A percentile compares a stretch with the other conserved stretches of the same genome.
Evolutionary conservation across 2,329 filamentous ascomycete genomes (phyloP).

Genomic region (Neonectria sp.): DNA sequence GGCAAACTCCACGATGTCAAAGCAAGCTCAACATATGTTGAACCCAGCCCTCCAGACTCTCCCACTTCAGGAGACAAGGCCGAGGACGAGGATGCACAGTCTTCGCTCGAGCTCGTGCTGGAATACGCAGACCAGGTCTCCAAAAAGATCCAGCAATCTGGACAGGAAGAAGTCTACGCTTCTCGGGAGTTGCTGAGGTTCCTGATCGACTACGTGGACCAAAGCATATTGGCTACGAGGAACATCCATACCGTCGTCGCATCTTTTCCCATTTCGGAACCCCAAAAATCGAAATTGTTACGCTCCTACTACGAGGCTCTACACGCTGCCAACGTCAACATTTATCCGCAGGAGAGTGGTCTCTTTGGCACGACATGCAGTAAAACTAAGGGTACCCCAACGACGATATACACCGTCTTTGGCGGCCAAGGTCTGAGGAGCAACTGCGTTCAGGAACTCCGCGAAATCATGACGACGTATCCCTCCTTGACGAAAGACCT

Average conservation of each 20-base stretch:
- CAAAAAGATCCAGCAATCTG: not conserved
- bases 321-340: conserved; percentile 19
- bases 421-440: conserved; percentile 27
- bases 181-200: conserved; percentile 8
- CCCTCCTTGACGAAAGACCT: conserved; percentile 13
- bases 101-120: conserved; percentile 17
- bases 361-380: conserved; percentile 14
- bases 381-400: not conserved
- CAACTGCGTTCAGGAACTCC: conserved; percentile 16
- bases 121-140: conserved; percentile 16
- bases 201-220: conserved; percentile 20
- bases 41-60: conserved; percentile 21
- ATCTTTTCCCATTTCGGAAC: conserved; percentile 2
- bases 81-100: conserved; percentile 4
- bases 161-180: not conserved
- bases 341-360: conserved; percentile 9
- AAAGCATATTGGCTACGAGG: conserved; percentile 11
- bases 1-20: conserved; percentile 12
- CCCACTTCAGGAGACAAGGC: not conserved
- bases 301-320: conserved; percentile 25
- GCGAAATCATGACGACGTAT: conserved; percentile 16
- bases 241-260: conserved; percentile 19
- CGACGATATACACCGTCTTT: conserved; percentile 25
- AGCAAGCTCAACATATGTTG: not conserved
- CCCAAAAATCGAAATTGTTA: conserved; percentile 19